Evolutionary conservation across 2,329 filamentous ascomycete species (phyloP).

Genomic region (Samsoniella hepiali): DNA sequence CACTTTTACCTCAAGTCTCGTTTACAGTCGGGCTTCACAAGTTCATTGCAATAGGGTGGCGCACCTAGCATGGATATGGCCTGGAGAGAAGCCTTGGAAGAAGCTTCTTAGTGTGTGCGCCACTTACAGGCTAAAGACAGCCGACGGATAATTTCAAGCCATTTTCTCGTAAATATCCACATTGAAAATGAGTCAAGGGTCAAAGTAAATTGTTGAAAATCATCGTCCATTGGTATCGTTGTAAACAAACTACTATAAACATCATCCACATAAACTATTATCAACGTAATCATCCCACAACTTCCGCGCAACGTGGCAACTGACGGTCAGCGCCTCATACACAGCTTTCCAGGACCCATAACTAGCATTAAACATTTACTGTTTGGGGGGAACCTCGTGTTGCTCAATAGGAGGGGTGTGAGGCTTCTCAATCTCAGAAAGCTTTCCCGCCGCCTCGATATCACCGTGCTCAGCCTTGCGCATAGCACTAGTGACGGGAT

Average conservation of each 20-base stretch:
- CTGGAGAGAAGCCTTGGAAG: too few relatives aligned
- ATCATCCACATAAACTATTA: not conserved
- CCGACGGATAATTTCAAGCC: too few relatives aligned
- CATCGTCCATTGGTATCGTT: conserved; percentile 18
- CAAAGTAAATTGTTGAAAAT: not conserved
- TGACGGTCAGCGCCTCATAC: not conserved
- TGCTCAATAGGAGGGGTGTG: conserved; percentile 17
- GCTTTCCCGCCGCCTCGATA: conserved; percentile 25
- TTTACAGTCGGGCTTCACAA: too few relatives aligned
- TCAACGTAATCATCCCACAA: not conserved
- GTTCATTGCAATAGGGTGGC: too few relatives aligned
- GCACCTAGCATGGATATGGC: too few relatives aligned
- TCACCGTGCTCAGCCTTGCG: conserved; percentile 28
- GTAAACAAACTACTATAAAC: conserved; percentile 13
- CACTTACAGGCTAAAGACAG: too few relatives aligned
- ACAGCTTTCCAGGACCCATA: not conserved
- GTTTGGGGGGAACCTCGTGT: conserved; percentile 6
- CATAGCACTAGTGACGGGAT: conserved; percentile 24
- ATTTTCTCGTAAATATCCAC: too few relatives aligned
- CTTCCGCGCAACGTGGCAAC: not conserved
- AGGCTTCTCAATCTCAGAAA: conserved; percentile 20
- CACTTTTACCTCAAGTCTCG: too few relatives aligned
- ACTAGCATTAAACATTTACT: not conserved
- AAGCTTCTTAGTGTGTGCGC: too few relatives aligned
- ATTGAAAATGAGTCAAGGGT: not conserved